Percentiles rank a stretch among this genome's conserved stretches.
Conservation (phyloP, 169 alveolate species). For the Eimeria necatrix region DNA sequence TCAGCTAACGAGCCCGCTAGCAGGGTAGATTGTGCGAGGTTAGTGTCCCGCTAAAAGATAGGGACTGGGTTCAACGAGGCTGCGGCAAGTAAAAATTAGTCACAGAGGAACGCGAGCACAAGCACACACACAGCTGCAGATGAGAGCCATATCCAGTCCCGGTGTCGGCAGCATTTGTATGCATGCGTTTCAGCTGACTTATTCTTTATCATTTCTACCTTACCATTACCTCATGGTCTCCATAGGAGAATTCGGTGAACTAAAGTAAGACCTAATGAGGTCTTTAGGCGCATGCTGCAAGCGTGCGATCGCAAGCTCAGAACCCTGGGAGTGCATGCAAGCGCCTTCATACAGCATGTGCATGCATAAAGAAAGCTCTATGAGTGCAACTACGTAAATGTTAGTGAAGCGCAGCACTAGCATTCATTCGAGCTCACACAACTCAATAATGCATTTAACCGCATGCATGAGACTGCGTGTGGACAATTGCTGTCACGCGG, state of each 20-base stretch:
- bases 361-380: background rate
- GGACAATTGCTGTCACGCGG: too few species aligned
- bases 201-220: slow-evolving; percentile 92
- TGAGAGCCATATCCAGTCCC: too few species aligned
- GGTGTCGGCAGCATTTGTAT: background rate
- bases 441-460: too few species aligned
- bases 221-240: slow-evolving; percentile 93
- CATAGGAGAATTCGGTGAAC: slow-evolving; percentile 91
- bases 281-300: background rate
- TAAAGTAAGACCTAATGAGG: slow-evolving; percentile 80
- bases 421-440: too few species aligned
- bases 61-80: too few species aligned
- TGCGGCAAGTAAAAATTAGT: too few species aligned
- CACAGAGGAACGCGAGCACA: too few species aligned
- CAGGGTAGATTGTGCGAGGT: too few species aligned
- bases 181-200: slow-evolving; percentile 80
- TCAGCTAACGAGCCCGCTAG: background rate
- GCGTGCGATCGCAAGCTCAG: background rate
- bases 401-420: too few species aligned
- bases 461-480: too few species aligned
- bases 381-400: background rate
- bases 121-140: too few species aligned
- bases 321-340: background rate
- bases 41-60: too few species aligned
- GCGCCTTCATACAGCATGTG: background rate